Evolutionary conservation across 805 yeast species (phyloP).

Genomic region (Ogataea methylovora): DNA sequence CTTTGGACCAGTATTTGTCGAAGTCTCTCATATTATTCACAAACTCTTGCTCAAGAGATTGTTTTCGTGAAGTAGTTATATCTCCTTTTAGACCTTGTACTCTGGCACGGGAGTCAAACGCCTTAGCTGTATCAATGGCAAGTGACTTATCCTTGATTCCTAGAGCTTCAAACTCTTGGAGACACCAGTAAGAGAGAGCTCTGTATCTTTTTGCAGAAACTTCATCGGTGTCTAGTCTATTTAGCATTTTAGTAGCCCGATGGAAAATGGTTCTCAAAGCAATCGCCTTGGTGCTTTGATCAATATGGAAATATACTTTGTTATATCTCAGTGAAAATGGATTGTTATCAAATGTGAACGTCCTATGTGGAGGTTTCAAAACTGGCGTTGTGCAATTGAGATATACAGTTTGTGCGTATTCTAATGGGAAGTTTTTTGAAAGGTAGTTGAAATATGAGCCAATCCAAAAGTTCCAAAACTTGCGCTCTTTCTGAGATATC

Average conservation of each 20-base stretch:
- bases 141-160: no score
- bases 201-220: no score
- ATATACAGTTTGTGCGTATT: no score
- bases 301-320: slow-evolving; percentile 14
- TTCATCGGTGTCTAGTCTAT: background rate
- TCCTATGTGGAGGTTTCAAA: no score
- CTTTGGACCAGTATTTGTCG: no score
- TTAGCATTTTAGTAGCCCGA: slow-evolving; percentile 7
- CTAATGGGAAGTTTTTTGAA: slow-evolving; percentile 15
- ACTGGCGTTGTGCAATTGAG: no score
- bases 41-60: background rate
- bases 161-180: no score
- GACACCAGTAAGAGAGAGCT: no score
- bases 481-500: background rate
- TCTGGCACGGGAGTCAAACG: no score
- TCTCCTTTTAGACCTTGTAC: no score
- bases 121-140: no score
- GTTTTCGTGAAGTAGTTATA: no score
- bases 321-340: slow-evolving; percentile 21
- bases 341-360: slow-evolving; percentile 9
- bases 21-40: background rate
- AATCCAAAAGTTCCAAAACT: slow-evolving; percentile 25
- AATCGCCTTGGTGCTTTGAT: slow-evolving; percentile 8
- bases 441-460: slow-evolving; percentile 24
- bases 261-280: slow-evolving; percentile 22